Base-by-base conservation (phyloP, 2,329 filamentous ascomycete genomes). In the Neonectria neomacrospora region DNA sequence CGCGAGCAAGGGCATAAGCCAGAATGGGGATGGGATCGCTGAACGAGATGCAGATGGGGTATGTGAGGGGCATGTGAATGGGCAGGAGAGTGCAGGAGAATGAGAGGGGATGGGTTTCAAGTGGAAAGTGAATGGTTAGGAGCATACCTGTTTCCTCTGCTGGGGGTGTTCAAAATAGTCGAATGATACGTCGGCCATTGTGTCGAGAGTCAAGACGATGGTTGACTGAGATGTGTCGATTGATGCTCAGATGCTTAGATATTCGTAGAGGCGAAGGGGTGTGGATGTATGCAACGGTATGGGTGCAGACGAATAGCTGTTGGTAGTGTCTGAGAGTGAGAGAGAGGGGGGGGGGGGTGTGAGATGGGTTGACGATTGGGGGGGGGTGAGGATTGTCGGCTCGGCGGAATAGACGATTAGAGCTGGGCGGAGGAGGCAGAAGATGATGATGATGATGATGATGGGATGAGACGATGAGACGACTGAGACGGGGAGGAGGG, bases 111-210 rank as follows among this genome's bases (percentile, higher is more conserved):
- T 62, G 53, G 62, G 59, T 41, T 60, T 44, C 45, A 23, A 26
- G 22, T 7, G 22, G n/a, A 42, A 55, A 59, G 44, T 28, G 53
- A 60, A 44, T 54, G 54, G 20, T 53, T 42, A 37, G 51, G 52
- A 60, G 59, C 70, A 52, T 73, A 73, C 71, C 67, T 73, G 71
- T 71, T 73, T 73, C 61, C 50, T 53, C 23, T 66, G 64, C 66
- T 73, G 71, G 58, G 70, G 52, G 41, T 71, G 66, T 42, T 71
- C 71, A 73, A 71, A 73, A 61, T 73, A 73, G 58, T 73, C 71
- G 67, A 73, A 73, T 59, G 71, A 69, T 73, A 73, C 59, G 44
- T 73, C 69, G 59, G 71, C 67, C 71, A 73, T 73, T 66, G 61
- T 54, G 60, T 73, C 51, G 32, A 60, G 28, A 45, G 54, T 44